Conservation (phyloP, 371 early-diverging fungal species). For the Mucor mucedo region DNA sequence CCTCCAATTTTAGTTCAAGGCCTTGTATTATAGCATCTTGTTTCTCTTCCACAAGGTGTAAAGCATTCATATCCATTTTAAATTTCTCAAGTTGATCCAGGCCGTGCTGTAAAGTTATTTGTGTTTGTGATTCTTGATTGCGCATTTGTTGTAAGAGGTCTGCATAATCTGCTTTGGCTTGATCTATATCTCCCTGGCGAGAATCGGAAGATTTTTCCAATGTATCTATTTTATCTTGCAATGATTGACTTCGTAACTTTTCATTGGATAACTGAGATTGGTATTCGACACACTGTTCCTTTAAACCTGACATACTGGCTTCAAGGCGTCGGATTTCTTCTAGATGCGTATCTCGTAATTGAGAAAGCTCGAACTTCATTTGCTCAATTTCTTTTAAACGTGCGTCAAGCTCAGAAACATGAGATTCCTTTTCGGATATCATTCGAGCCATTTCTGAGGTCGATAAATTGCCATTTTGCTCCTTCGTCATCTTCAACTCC, state of each 20-base stretch:
- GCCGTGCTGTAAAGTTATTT: slow-evolving; percentile 21
- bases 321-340: slow-evolving; percentile 29
- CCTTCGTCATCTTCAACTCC: background rate
- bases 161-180: slow-evolving; percentile 8
- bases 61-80: slow-evolving; percentile 31
- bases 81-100: slow-evolving; percentile 41
- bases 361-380: slow-evolving; percentile 26
- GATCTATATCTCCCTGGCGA: slow-evolving; percentile 17
- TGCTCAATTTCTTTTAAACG: slow-evolving; percentile 33
- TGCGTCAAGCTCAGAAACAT: slow-evolving; percentile 22
- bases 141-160: slow-evolving; percentile 28
- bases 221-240: slow-evolving; percentile 21
- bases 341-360: slow-evolving; percentile 28
- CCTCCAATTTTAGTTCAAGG: slow-evolving; percentile 40
- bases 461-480: background rate
- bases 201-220: slow-evolving; percentile 20
- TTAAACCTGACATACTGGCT: slow-evolving; percentile 5
- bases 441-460: background rate
- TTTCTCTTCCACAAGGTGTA: slow-evolving; percentile 40
- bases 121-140: slow-evolving; percentile 33
- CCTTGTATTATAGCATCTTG: slow-evolving; percentile 48
- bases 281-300: slow-evolving; percentile 4
- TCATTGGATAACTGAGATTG: slow-evolving; percentile 11
- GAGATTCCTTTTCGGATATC: slow-evolving; percentile 12
- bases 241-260: background rate